phyloP scores from a whole-genome alignment of 306 rosid genomes.

The Pyrus pyrifolia region DNA sequence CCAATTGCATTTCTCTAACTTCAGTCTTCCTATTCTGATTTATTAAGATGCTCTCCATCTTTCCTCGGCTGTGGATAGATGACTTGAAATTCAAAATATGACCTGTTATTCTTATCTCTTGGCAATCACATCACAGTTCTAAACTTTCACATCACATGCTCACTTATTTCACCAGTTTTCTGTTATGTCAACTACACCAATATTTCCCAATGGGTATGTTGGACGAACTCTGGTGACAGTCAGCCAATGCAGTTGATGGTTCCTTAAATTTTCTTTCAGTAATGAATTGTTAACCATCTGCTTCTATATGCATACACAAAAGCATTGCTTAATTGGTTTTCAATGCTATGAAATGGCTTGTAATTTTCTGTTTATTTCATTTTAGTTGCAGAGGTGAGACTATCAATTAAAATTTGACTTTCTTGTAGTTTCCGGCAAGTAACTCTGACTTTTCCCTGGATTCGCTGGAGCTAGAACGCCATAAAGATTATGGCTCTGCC shows the following conservation, averaged over 20 bases:
- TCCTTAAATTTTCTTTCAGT: background rate
- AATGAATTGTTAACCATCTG: background rate
- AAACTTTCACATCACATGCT: background rate
- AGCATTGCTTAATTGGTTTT: background rate
- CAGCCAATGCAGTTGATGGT: background rate
- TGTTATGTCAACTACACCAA: background rate
- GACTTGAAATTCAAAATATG: background rate
- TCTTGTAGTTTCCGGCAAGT: slow-evolving; percentile 69
- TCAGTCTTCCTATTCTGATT: background rate
- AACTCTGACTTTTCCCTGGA: slow-evolving; percentile 49
- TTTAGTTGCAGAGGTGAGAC: background rate
- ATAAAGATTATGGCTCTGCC: slow-evolving; percentile 64
- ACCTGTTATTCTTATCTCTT: background rate
- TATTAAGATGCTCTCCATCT: background rate
- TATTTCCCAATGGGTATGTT: background rate
- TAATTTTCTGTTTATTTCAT: background rate
- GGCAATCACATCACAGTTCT: background rate
- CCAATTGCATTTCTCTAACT: background rate
- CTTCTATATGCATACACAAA: background rate
- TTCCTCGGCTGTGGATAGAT: background rate
- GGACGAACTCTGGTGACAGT: background rate
- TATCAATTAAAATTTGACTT: slow-evolving; percentile 2
- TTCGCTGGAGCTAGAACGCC: slow-evolving; percentile 56
- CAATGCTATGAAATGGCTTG: background rate
- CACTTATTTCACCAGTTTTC: background rate